A percentile compares a stretch with the other conserved stretches of the same genome.
phyloP scores from a whole-genome alignment of 2,329 filamentous ascomycete species.

The Colletotrichum horii region DNA sequence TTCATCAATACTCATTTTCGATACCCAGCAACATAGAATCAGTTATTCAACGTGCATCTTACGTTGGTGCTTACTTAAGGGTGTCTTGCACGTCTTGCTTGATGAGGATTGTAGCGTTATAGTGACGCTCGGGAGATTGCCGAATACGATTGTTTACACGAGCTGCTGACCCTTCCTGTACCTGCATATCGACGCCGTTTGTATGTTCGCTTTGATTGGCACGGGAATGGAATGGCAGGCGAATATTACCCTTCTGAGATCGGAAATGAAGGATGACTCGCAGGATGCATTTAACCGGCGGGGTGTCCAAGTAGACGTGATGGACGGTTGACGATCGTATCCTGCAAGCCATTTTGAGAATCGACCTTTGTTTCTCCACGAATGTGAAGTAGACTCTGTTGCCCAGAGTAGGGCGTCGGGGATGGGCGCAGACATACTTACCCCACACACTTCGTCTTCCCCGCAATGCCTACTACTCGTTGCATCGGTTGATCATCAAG shows the following conservation, averaged over 20 bases:
- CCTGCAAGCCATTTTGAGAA: background rate
- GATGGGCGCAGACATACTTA: background rate
- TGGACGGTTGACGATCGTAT: background rate
- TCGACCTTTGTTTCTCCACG: background rate
- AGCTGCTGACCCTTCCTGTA: background rate
- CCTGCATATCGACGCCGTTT: background rate
- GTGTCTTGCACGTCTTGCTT: background rate
- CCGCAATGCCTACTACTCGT: background rate
- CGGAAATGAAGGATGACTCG: background rate
- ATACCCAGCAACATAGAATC: background rate
- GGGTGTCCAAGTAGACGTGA: background rate
- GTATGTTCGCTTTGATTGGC: background rate
- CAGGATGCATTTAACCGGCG: background rate
- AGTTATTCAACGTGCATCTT: background rate
- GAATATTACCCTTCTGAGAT: background rate
- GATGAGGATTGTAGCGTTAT: background rate
- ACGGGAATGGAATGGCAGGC: background rate
- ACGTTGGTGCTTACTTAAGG: background rate
- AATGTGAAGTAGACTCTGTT: background rate
- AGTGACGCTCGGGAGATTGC: background rate
- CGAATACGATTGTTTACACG: background rate
- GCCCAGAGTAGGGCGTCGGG: background rate
- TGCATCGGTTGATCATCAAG: background rate
- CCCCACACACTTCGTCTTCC: background rate
- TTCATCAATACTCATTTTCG: background rate